Evolutionary conservation across 176 grass and related monocot genomes (phyloP).

Genomic region (Eremochloa ophiuroides): DNA sequence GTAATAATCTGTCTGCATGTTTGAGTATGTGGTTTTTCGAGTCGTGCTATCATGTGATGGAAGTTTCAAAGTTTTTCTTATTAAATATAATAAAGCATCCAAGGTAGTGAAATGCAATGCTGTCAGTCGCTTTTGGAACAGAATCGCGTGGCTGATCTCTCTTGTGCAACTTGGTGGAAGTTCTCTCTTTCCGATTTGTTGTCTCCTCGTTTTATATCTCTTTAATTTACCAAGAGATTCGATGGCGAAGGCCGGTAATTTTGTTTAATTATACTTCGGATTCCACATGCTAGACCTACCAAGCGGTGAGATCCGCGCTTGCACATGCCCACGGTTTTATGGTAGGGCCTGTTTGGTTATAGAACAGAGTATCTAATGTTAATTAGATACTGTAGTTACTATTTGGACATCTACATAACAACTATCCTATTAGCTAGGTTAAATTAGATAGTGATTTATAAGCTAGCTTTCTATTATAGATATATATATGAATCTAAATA

Average conservation of each 20-base stretch:
- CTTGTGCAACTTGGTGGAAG: neutral
- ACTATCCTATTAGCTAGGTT: too few relatives aligned
- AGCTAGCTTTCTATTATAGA: too few relatives aligned
- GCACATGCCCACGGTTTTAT: neutral
- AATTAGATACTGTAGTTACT: too few relatives aligned
- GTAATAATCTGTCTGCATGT: neutral
- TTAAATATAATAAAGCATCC: too few relatives aligned
- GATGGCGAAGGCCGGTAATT: neutral
- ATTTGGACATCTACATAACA: too few relatives aligned
- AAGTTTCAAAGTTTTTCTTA: neutral
- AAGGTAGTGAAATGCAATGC: neutral
- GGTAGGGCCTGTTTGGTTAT: too few relatives aligned
- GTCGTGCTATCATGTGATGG: neutral
- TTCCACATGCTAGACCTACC: neutral
- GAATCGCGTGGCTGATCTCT: neutral
- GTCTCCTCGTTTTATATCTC: neutral
- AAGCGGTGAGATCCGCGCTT: neutral
- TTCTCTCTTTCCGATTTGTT: too few relatives aligned
- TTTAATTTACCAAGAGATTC: neutral
- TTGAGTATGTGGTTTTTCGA: neutral
- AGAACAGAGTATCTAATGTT: too few relatives aligned
- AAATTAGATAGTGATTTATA: too few relatives aligned
- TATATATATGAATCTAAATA: too few relatives aligned
- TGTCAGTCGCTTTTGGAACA: neutral
- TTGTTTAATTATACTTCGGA: neutral